phyloP scores from a whole-genome alignment of 331 rosid genomes.

The Arachis monticola region DNA sequence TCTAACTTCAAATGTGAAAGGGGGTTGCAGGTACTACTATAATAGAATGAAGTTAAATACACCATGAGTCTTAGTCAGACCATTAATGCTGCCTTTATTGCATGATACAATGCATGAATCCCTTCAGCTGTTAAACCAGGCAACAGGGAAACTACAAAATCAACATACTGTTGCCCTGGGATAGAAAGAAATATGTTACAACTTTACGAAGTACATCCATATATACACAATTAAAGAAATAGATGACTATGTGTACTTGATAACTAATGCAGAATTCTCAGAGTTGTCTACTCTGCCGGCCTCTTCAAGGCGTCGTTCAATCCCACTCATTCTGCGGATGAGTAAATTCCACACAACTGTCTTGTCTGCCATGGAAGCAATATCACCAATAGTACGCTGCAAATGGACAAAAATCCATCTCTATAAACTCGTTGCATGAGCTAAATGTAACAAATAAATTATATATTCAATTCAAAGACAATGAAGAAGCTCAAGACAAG shows the following conservation, averaged over 20 bases:
- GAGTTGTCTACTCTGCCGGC: constrained; percentile 47
- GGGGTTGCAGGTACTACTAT: background rate
- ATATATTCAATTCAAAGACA: background rate
- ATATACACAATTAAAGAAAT: background rate
- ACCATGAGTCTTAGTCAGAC: constrained; percentile 48
- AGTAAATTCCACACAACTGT: constrained; percentile 58
- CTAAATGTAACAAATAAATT: constrained; percentile 21
- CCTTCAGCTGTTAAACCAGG: constrained; percentile 69
- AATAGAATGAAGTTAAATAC: constrained; percentile 25
- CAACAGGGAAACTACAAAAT: constrained; percentile 75
- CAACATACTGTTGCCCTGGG: constrained; percentile 75
- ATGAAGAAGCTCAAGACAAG: background rate
- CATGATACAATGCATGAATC: constrained; percentile 57
- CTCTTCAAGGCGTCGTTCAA: constrained; percentile 55
- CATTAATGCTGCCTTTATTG: constrained; percentile 75
- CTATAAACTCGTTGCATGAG: constrained; percentile 11
- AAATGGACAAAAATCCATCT: constrained; percentile 32
- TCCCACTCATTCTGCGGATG: constrained; percentile 54
- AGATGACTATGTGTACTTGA: constrained; percentile 54
- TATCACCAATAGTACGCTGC: constrained; percentile 74
- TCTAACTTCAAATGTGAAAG: constrained; percentile 2
- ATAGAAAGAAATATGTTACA: constrained; percentile 37
- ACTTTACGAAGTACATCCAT: background rate
- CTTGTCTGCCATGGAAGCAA: constrained; percentile 85
- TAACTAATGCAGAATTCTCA: constrained; percentile 39